Evolutionary conservation across 2,329 filamentous ascomycete genomes (phyloP), one percentile per base, ranked within the genome.

Genomic region (Harringtonia lauricola): DNA sequence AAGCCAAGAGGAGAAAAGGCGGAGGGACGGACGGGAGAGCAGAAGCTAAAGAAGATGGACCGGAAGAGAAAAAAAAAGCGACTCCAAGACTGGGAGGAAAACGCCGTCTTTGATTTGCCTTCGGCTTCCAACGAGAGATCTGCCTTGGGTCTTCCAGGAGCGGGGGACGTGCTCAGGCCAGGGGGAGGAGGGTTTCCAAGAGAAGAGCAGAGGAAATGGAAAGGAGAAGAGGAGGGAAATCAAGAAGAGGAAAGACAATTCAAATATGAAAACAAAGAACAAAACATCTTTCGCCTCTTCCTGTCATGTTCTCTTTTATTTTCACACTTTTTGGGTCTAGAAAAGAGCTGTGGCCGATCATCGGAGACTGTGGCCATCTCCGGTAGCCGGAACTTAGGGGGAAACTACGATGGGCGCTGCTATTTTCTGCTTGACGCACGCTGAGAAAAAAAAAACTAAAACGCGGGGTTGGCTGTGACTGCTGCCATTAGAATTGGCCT

Each of bases 391-490:
- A 48, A 42, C 35, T 2, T 38, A 31, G 18, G 28, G 19, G 36
- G 19, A 18, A 43, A 43, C 30, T 21, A 39, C n/a, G 17, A 24
- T 6, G 17, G 8, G 17, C 15, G 14, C 8, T 8, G 8, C 8
- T n/a, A 3, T 18, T n/a, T 19, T 17, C 15, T 14, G 8, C 8
- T 8, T 7, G 15, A 33, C 12, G 31, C 12, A 26, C 24, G 24
- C 24, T 26, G 24, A 10, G 7, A 10, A 10, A 9, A 28, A 28
- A 38, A 29, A 38, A 13, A 17, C 33, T 35, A 46, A 47, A 50
- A 50, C 46, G 48, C 48, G 48, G 48, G 48, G 46, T 47, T 45
- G 38, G 41, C 36, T 41, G 42, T 44, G 37, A 31, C 43, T 14
- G 21, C 15, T 26, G 24, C 33, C 46, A 47, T 48, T 50, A 34